Evolutionary conservation across 2,329 filamentous ascomycete species (phyloP), one percentile per base, ranked within the genome.

Genomic region (Colletotrichum sp.): DNA sequence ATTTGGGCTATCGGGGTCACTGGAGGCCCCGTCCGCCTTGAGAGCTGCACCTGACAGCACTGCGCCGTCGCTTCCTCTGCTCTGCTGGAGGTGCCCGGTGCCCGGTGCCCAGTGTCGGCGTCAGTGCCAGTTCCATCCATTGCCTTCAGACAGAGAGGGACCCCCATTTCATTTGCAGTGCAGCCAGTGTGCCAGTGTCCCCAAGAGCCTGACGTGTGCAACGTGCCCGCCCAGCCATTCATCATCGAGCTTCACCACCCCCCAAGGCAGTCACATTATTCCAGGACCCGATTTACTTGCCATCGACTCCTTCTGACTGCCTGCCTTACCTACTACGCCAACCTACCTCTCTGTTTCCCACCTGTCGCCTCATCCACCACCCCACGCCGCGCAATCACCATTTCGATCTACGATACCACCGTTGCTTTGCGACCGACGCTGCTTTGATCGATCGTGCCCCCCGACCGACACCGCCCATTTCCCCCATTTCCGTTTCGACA

Each of bases 231-330:
- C 74, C 70, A 66, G 72, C 74, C 74, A 77, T 68, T 74, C 71
- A 74, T 67, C 65, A 70, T 61, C 60, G 24, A 74, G 65, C 70
- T 68, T 73, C 75, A 71, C 55, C 36, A 32, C 59, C 72, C 65
- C 70, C 71, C 71, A 75, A 78, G 75, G 72, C 75, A 78, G 77
- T 76, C 68, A 68, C 74, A 77, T 77, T 77, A 63, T 65, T 63
- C 70, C 68, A 63, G 70, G 64, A 61, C 70, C 74, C 61, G 71
- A 61, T 73, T 77, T 65, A 69, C 43, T 52, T 21, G 43, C 65
- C 75, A 68, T 69, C 77, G 67, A 67, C 64, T 64, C 68, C 52
- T 36, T 28, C 30, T 52, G n/a, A 52, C 43, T 52, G 43, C 57
- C 28, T 36, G 7, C 55, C 21, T 26, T 61, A 24, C 59, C 68